Evolutionary conservation across 139 green algal species (phyloP), one percentile per base, ranked within the genome.

Genomic region (Picocystis salinarum): DNA sequence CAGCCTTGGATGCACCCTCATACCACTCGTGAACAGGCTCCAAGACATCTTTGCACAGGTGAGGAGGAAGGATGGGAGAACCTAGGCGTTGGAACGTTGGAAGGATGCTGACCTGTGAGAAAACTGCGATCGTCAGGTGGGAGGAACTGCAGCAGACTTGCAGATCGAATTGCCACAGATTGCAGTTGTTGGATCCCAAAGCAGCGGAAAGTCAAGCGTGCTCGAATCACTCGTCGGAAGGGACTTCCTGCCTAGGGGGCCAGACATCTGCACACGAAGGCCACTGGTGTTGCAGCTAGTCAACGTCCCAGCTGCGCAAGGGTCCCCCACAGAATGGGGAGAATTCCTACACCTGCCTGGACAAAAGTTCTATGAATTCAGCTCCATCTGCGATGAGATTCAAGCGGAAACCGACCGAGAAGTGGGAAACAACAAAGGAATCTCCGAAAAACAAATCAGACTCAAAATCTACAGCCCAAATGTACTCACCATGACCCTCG

Each of bases 401-500:
- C 52, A 77, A 50, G 39, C 49, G 1, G 88, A 98, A 63, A 98
- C 88, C 9, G 79, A 93, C 18, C 61, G 88, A 5, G 52, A 82
- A 36, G 61, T 67, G 11, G 88, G 85, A 33, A 66, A 20, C 34
- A 79, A 87, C 69, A 93, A 93, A 53, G 83, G 77, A 52, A 77
- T 97, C 26, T 87, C 70, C 0, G 76, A 95, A 45, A 84, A 89
- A 50, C 85, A 83, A 39, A 98, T 98, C 54, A 59, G 86, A 5
- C 71, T 98, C 4, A 87, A 84, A 40, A 85, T 97, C 36, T 81
- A 53, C 62, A 88, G 69, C 31, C 85, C 83, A 12, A 53, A 87
- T 54, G 87, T 97, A 7, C 65, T 71, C 28, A 97, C 83, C 17
- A 95, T 97, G 75, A 96, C 87, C 4, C 59, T 98, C 23, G 86